Evolutionary conservation across 2,329 filamentous ascomycete species (phyloP).

Genomic region (Colletotrichum eleusines): DNA sequence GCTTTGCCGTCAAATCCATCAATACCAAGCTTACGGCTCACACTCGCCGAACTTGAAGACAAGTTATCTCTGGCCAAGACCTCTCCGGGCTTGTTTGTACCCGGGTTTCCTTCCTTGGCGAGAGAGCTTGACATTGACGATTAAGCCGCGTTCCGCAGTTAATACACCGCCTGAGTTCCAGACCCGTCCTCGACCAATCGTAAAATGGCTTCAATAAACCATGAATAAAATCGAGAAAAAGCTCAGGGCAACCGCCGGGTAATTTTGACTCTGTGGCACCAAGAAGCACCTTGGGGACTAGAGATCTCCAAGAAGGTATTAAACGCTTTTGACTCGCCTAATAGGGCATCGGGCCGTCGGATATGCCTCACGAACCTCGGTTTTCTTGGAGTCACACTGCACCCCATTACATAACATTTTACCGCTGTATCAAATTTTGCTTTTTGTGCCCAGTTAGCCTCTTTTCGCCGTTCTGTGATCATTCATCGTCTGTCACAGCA

Average conservation of each 20-base stretch:
- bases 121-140: slow-evolving; percentile 8
- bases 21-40: background rate
- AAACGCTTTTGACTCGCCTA: slow-evolving; percentile 13
- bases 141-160: background rate
- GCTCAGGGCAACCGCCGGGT: background rate
- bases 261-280: background rate
- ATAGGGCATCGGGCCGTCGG: slow-evolving; percentile 5
- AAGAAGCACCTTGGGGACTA: background rate
- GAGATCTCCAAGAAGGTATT: background rate
- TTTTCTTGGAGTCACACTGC: too few species aligned
- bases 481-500: too few species aligned
- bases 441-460: too few species aligned
- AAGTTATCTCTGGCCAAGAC: slow-evolving; percentile 34
- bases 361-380: too few species aligned
- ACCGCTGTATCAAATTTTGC: too few species aligned
- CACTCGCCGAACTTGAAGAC: background rate
- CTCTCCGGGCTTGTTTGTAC: slow-evolving; percentile 2
- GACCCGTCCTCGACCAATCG: too few species aligned
- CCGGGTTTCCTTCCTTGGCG: slow-evolving; percentile 22
- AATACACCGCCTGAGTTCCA: slow-evolving; percentile 18
- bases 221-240: background rate
- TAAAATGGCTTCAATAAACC: background rate
- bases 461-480: too few species aligned
- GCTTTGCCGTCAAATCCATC: background rate
- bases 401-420: too few species aligned